Percentiles rank a stretch among this genome's conserved stretches.
Evolutionary conservation across 768 basidiomycete genomes (phyloP).

Genomic region (Hericium coralloides): DNA sequence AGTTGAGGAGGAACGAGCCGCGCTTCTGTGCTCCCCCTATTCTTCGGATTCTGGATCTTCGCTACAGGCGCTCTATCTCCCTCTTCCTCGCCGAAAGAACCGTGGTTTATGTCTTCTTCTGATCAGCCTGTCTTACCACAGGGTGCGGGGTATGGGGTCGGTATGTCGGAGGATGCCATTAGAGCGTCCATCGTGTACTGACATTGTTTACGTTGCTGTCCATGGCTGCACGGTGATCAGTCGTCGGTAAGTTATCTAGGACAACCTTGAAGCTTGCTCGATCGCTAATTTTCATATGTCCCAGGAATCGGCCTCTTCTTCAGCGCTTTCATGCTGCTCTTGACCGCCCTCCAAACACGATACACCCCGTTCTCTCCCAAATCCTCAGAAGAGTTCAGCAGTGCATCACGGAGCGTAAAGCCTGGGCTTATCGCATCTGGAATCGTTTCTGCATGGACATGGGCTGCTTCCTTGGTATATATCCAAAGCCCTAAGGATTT

Average conservation of each 20-base stretch:
- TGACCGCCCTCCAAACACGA: conserved; percentile 75
- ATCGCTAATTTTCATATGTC: background rate
- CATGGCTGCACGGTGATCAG: conserved; percentile 20
- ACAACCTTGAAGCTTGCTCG: too few species aligned
- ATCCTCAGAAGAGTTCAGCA: conserved; percentile 77
- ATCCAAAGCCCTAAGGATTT: too few species aligned
- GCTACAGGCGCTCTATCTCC: background rate
- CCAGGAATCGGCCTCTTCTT: conserved; percentile 85
- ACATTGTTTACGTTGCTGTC: background rate
- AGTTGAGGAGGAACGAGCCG: too few species aligned
- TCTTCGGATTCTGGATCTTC: too few species aligned
- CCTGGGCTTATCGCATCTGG: conserved; percentile 90
- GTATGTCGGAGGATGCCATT: conserved; percentile 22
- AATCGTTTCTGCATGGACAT: conserved; percentile 93
- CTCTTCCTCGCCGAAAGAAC: background rate
- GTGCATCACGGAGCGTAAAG: conserved; percentile 76
- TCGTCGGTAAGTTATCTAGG: conserved; percentile 34
- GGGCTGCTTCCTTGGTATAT: conserved; percentile 66
- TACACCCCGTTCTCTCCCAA: conserved; percentile 78
- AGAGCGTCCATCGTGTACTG: conserved; percentile 1
- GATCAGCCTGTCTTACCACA: conserved; percentile 48
- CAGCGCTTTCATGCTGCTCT: conserved; percentile 65
- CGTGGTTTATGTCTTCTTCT: conserved; percentile 13
- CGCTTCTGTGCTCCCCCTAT: too few species aligned
- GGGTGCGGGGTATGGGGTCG: conserved; percentile 81